Conservation (phyloP, 2,329 filamentous ascomycete genomes). For the Chrysosporium queenslandicum region DNA sequence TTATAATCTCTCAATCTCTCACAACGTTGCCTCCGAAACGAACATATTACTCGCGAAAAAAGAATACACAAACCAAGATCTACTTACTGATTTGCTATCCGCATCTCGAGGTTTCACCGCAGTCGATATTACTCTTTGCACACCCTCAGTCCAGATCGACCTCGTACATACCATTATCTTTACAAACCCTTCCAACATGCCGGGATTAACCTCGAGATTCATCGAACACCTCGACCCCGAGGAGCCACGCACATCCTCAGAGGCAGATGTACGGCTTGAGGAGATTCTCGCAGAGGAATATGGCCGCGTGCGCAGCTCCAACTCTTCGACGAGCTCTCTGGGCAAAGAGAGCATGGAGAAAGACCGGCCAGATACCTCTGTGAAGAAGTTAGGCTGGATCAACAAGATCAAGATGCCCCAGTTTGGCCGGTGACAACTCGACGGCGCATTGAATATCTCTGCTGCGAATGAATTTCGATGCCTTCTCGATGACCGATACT, state of each 20-base stretch:
- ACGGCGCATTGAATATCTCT: too few species aligned
- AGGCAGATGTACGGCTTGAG: conserved; percentile 17
- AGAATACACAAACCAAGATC: background rate
- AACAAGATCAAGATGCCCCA: conserved; percentile 5
- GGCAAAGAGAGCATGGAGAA: conserved; percentile 12
- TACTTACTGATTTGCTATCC: background rate
- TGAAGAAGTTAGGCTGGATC: conserved; percentile 3
- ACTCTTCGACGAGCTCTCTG: conserved; percentile 6
- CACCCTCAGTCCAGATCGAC: too few species aligned
- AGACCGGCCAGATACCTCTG: background rate
- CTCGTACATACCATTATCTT: too few species aligned
- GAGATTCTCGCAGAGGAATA: conserved; percentile 16
- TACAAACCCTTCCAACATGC: conserved; percentile 4
- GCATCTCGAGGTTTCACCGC: background rate
- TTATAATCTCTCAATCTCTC: background rate
- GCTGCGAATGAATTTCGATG: background rate
- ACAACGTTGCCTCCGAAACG: background rate
- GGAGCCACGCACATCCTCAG: conserved; percentile 10
- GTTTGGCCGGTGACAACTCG: conserved; percentile 1
- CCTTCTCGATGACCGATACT: background rate
- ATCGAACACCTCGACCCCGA: conserved; percentile 16
- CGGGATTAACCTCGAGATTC: conserved; percentile 14
- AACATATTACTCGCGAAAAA: too few species aligned
- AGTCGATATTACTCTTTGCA: too few species aligned
- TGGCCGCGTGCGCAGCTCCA: conserved; percentile 6